Conservation (phyloP, 768 basidiomycete species). For the Myochromella boudieri region DNA sequence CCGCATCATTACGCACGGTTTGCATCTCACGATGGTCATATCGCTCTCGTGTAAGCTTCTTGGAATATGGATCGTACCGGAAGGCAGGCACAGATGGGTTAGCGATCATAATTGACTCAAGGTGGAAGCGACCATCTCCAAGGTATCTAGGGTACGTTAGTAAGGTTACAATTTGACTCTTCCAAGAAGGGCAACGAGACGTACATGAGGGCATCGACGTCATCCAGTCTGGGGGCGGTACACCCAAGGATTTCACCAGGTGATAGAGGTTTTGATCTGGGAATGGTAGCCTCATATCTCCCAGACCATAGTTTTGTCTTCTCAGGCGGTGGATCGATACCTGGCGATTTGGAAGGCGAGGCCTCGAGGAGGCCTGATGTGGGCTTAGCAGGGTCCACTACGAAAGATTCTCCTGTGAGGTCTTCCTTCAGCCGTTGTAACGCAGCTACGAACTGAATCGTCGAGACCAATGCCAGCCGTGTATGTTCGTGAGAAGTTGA, state of each 20-base stretch:
- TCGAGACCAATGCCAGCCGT: slow-evolving; percentile 88
- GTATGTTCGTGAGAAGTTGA: slow-evolving; percentile 41
- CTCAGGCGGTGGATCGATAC: slow-evolving; percentile 1
- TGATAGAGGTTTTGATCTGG: slow-evolving; percentile 87
- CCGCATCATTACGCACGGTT: slow-evolving; percentile 66
- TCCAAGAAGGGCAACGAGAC: slow-evolving; percentile 23
- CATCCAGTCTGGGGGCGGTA: slow-evolving; percentile 79
- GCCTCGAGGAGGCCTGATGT: slow-evolving; percentile 12
- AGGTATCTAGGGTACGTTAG: slow-evolving; percentile 66
- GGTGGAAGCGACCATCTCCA: slow-evolving; percentile 96
- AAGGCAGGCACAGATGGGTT: slow-evolving; percentile 94
- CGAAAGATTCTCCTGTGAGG: slow-evolving; percentile 45
- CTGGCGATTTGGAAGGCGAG: slow-evolving; percentile 3
- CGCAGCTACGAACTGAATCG: slow-evolving; percentile 96
- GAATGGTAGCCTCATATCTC: slow-evolving; percentile 74
- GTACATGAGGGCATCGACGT: slow-evolving; percentile 90
- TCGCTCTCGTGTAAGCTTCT: slow-evolving; percentile 90
- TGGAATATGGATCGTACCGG: slow-evolving; percentile 97
- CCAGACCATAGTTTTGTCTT: slow-evolving; percentile 48
- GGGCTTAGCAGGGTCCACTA: slow-evolving; percentile 13
- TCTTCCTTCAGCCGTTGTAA: slow-evolving; percentile 85
- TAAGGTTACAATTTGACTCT: slow-evolving; percentile 8
- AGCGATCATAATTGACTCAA: slow-evolving; percentile 99
- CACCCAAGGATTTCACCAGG: slow-evolving; percentile 98
- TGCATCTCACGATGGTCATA: slow-evolving; percentile 93